phyloP scores from a whole-genome alignment of 768 basidiomycete species.

The Chalciporus chontae region DNA sequence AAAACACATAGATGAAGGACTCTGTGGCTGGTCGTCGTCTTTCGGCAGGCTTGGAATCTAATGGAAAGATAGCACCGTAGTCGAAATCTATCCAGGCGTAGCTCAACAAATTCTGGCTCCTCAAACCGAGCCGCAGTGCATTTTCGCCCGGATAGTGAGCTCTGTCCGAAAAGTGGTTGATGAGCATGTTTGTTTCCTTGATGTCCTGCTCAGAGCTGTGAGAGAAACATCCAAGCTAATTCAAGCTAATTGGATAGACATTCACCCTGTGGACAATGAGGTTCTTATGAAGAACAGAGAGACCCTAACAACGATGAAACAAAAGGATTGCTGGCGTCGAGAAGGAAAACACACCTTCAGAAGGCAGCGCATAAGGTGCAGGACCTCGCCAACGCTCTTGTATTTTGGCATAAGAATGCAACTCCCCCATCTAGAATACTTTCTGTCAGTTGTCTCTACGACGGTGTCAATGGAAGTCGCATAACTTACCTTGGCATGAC shows the following conservation, averaged over 20 bases:
- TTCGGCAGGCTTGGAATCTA: neutral
- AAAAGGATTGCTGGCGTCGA: neutral
- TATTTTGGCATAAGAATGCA: constrained; percentile 10
- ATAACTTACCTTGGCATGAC: constrained; percentile 32
- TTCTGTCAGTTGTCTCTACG: neutral
- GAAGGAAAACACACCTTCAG: neutral
- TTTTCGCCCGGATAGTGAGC: neutral
- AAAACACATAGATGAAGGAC: neutral
- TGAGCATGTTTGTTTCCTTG: constrained; percentile 2
- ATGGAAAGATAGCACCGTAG: neutral
- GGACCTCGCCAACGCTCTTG: constrained; percentile 4
- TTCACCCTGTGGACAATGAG: constrained; percentile 11
- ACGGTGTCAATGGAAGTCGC: neutral
- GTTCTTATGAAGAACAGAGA: constrained; percentile 9
- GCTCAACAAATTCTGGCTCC: neutral
- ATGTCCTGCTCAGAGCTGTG: constrained; percentile 6
- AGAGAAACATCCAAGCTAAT: too few relatives aligned
- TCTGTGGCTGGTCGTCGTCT: constrained; percentile 2
- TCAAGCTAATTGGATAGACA: neutral
- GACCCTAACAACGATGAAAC: neutral
- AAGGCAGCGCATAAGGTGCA: constrained; percentile 5
- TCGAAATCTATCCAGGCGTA: neutral
- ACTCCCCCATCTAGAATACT: constrained; percentile 13
- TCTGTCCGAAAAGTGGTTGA: constrained; percentile 5
- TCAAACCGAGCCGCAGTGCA: neutral